Conservation (phyloP, 345 rosid species). For the Eucalyptus dawsonii region DNA sequence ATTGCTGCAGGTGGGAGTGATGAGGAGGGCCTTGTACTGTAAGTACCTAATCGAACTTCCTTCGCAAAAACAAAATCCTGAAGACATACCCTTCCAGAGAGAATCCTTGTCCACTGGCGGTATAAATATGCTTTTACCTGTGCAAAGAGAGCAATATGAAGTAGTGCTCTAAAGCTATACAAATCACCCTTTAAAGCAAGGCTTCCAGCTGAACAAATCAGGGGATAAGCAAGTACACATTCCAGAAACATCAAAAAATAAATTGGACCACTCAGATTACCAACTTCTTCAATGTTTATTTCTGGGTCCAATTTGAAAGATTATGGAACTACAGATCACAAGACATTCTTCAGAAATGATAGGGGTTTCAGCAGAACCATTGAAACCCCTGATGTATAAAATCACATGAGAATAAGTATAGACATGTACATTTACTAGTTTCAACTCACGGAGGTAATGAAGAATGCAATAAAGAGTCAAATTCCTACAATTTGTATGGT, state of each 20-base stretch:
- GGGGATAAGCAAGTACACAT: background rate
- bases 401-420: background rate
- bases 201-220: background rate
- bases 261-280: background rate
- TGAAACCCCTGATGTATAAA: background rate
- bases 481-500: background rate
- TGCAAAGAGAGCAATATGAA: background rate
- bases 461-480: background rate
- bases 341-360: background rate
- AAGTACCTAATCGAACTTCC: slow-evolving; percentile 91
- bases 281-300: background rate
- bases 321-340: background rate
- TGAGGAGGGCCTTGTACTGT: slow-evolving; percentile 50
- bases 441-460: background rate
- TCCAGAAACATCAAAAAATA: background rate
- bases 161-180: background rate
- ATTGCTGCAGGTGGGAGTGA: slow-evolving; percentile 91
- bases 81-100: slow-evolving; percentile 74
- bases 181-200: background rate
- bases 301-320: background rate
- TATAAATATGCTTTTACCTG: slow-evolving; percentile 73
- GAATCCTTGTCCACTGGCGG: slow-evolving; percentile 83
- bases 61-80: slow-evolving; percentile 95
- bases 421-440: background rate
- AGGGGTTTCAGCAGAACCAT: background rate